Evolutionary conservation across 2,329 filamentous ascomycete genomes (phyloP).

Genomic region (Malbranchea zuffiana): DNA sequence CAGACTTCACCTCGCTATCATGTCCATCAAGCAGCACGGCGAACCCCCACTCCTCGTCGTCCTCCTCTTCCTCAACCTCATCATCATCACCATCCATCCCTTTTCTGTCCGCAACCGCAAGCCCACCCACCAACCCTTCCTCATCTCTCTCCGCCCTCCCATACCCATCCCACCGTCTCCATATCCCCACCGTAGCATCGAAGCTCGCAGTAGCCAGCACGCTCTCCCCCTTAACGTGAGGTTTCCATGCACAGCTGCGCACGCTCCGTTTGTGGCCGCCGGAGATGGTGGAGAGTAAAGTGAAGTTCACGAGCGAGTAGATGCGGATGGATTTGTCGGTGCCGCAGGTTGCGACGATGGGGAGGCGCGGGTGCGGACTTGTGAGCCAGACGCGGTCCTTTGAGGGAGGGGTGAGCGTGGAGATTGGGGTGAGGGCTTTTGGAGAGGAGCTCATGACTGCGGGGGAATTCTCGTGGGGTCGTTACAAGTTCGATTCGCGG

Average conservation of each 20-base stretch:
- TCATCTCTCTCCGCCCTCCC: slow-evolving; percentile 19
- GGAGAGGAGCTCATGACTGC: too few species aligned
- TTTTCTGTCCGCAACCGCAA: slow-evolving; percentile 20
- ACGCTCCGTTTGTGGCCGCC: slow-evolving; percentile 87
- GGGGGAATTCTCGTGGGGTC: too few species aligned
- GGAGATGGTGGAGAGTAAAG: slow-evolving; percentile 64
- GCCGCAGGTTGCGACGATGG: slow-evolving; percentile 79
- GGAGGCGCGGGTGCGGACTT: slow-evolving; percentile 72
- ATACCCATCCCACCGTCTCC: slow-evolving; percentile 53
- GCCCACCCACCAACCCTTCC: slow-evolving; percentile 18
- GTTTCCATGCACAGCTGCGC: slow-evolving; percentile 81
- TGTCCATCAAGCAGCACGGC: slow-evolving; percentile 87
- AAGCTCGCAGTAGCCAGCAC: slow-evolving; percentile 89
- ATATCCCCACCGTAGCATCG: slow-evolving; percentile 79
- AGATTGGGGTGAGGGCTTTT: slow-evolving; percentile 27
- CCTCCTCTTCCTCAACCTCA: slow-evolving; percentile 40
- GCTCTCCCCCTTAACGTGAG: slow-evolving; percentile 52
- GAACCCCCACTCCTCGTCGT: slow-evolving; percentile 81
- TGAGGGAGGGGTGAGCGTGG: slow-evolving; percentile 44
- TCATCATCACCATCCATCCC: slow-evolving; percentile 20
- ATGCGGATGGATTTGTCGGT: slow-evolving; percentile 77
- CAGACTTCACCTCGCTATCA: slow-evolving; percentile 85
- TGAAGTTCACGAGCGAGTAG: slow-evolving; percentile 74
- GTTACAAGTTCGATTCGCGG: too few species aligned
- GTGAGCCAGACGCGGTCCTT: slow-evolving; percentile 69